Base-by-base conservation (phyloP, 805 yeast species). In the Saccharomycopsis babjevae region DNA sequence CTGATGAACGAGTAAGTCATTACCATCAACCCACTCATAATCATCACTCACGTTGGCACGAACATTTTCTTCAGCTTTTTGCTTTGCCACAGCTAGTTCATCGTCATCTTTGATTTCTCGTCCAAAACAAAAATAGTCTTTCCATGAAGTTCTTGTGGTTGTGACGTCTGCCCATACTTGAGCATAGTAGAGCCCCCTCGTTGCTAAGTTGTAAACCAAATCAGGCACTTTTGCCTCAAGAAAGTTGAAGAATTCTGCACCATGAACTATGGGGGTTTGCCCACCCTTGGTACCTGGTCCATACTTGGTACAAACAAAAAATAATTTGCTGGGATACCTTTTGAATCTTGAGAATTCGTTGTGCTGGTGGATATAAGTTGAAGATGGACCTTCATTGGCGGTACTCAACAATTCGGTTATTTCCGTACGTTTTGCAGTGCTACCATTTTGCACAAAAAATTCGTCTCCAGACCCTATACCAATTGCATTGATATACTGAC, bases 181-280 rank as follows among this genome's bases (percentile, higher is more conserved):
- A 15, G 64, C 59, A 59, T 68, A 66, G 34, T 64, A 67, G 7
- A 73, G 59, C 5, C 74, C 74, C 28, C 62, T 62, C 18, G 61
- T 54, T 1, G 66, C 64, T 16, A 73, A 58, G 15, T 67, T 66
- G 18, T 65, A 50, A 16, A 69, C 50, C 25, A 68, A 62, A 13
- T 67, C 67, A 0, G 75, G 75, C 7, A 58, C 59, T 30, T 61
- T 58, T 22, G 64, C 54, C 6, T 62, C 40, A 16, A 71, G 43
- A 4, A 39, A 54, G 1, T 70, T 64, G 59, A 69, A 72, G 5
- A 70, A 58, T 54, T 73, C 76, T 6, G 69, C 72, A 7, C 73
- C 74, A 61, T 72, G 74, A 11, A 65, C 72, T 10, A 73, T 62
- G 18, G 76, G 75, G 20, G 75, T 72, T 42, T 67, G 72, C 25